A percentile compares a stretch with the other conserved stretches of the same genome.
These are phyloP conservation scores for Tulasnella sp. DNA, from an alignment of 768 basidiomycete genomes.

Conservation along the genomic window DNA sequence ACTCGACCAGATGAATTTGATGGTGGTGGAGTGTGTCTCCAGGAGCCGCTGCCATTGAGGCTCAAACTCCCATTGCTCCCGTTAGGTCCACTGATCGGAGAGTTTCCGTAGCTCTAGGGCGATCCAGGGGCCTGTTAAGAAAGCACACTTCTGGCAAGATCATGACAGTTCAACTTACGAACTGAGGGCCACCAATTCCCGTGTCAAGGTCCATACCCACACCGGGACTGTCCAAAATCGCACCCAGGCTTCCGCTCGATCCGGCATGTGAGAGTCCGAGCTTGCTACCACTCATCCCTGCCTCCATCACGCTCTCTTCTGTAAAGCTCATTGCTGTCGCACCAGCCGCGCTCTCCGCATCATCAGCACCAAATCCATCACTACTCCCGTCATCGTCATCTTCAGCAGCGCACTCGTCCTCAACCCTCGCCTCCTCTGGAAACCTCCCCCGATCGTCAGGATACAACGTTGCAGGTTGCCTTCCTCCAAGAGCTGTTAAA, in stretches of 20 bases:
- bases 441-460: constrained; percentile 16
- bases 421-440: constrained; percentile 14
- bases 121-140: background rate
- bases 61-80: background rate
- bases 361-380: background rate
- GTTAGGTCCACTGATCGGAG: constrained; percentile 3
- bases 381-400: constrained; percentile 9
- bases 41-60: constrained; percentile 7
- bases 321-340: constrained; percentile 10
- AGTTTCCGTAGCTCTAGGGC: background rate
- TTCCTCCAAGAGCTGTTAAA: background rate
- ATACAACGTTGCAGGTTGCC: background rate
- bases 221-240: constrained; percentile 11
- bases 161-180: background rate
- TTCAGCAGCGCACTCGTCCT: constrained; percentile 10
- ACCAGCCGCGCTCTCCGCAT: background rate
- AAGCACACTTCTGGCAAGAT: background rate
- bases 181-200: background rate
- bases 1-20: constrained; percentile 8
- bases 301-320: constrained; percentile 1
- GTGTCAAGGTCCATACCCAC: constrained; percentile 18
- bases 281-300: background rate
- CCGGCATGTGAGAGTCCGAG: background rate
- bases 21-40: constrained; percentile 17
- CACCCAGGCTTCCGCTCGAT: constrained; percentile 10